Conservation (phyloP, 768 basidiomycete species). For the Termitomyces bulborhizus region DNA sequence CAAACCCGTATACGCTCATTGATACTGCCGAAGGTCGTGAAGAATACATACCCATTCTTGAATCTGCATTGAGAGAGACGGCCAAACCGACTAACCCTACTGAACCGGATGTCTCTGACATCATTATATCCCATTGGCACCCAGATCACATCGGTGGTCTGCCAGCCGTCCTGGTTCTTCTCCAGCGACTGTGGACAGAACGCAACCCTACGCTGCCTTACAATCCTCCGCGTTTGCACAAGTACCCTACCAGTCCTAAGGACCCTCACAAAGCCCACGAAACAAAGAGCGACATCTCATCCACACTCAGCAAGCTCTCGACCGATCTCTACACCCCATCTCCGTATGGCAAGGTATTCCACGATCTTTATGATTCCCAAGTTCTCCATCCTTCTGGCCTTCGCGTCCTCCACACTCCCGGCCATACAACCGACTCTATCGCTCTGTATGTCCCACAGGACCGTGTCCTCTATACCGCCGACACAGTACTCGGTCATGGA, state of each 20-base stretch:
- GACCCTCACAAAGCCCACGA: slow-evolving; percentile 14
- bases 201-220: slow-evolving; percentile 41
- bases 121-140: slow-evolving; percentile 91
- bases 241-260: slow-evolving; percentile 42
- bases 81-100: slow-evolving; percentile 25
- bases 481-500: slow-evolving; percentile 87
- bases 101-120: slow-evolving; percentile 71
- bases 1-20: slow-evolving; percentile 69
- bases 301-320: slow-evolving; percentile 34
- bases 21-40: slow-evolving; percentile 78
- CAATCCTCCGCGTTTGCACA: slow-evolving; percentile 69
- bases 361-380: slow-evolving; percentile 56
- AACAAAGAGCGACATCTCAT: slow-evolving; percentile 30
- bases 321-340: slow-evolving; percentile 40
- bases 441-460: slow-evolving; percentile 66
- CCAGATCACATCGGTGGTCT: slow-evolving; percentile 81
- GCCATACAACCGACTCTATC: slow-evolving; percentile 87
- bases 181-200: slow-evolving; percentile 57
- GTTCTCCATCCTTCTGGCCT: slow-evolving; percentile 41
- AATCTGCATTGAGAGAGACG: slow-evolving; percentile 46
- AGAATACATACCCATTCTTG: slow-evolving; percentile 62
- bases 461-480: slow-evolving; percentile 78
- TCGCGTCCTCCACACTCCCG: slow-evolving; percentile 77
- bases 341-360: slow-evolving; percentile 38
- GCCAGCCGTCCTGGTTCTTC: slow-evolving; percentile 57